phyloP scores from a whole-genome alignment of 2,329 filamentous ascomycete species.

The Botrytis deweyae region DNA sequence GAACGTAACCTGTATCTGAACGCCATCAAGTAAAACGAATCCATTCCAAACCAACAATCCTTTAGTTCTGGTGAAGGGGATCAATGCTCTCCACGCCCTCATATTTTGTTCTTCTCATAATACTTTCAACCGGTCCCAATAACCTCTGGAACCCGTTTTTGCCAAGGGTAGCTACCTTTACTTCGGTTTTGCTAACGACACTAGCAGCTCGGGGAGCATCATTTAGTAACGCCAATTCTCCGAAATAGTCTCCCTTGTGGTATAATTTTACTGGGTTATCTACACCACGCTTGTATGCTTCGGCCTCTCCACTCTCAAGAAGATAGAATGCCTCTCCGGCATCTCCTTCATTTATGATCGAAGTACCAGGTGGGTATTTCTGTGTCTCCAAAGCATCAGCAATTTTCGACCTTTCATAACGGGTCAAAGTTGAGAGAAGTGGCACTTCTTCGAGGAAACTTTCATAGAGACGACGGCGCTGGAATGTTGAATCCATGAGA shows the following conservation, averaged over 20 bases:
- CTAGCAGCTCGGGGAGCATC: conserved; percentile 91
- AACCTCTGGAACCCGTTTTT: conserved; percentile 94
- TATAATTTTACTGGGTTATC: conserved; percentile 75
- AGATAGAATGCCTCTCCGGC: conserved; percentile 90
- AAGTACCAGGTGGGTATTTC: conserved; percentile 76
- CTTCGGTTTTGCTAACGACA: conserved; percentile 77
- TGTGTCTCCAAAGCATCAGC: conserved; percentile 91
- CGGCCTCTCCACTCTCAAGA: conserved; percentile 81
- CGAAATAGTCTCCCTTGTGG: conserved; percentile 92
- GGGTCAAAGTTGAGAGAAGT: conserved; percentile 75
- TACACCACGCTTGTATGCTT: conserved; percentile 77
- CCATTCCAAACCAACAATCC: conserved; percentile 26
- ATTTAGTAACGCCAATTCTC: conserved; percentile 88
- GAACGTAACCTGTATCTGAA: conserved; percentile 37
- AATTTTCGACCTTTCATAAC: conserved; percentile 96
- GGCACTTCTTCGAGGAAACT: conserved; percentile 93
- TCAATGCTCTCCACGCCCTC: conserved; percentile 65
- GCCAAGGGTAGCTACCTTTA: conserved; percentile 89
- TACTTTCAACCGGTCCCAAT: conserved; percentile 87
- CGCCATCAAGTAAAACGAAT: conserved; percentile 31
- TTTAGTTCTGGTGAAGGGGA: conserved; percentile 52
- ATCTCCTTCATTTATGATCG: conserved; percentile 89
- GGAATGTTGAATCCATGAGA: conserved; percentile 96
- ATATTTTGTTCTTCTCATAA: conserved; percentile 77
- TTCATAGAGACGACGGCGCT: conserved; percentile 94